phyloP scores from a whole-genome alignment of 768 basidiomycete genomes.

The Trametes cubensis region DNA sequence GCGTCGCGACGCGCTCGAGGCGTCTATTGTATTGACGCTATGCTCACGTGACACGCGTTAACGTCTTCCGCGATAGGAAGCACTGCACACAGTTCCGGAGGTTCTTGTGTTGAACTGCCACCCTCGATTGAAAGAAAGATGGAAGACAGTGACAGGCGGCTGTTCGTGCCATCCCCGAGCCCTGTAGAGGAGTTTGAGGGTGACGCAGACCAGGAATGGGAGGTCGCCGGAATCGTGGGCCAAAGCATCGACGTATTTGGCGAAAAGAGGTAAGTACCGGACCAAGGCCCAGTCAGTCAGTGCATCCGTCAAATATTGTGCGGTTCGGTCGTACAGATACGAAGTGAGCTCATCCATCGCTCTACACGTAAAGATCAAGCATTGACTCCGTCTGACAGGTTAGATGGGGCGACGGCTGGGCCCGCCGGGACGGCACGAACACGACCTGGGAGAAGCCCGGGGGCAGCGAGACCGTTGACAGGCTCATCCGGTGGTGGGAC shows the following conservation, averaged over 20 bases:
- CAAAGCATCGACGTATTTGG: slow-evolving; percentile 24
- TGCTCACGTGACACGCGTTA: slow-evolving; percentile 10
- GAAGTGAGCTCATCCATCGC: slow-evolving; percentile 5
- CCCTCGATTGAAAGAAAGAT: neutral
- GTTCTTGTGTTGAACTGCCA: neutral
- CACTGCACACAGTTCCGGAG: neutral
- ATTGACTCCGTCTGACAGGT: slow-evolving; percentile 39
- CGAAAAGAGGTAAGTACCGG: slow-evolving; percentile 11
- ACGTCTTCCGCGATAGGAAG: neutral
- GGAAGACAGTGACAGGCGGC: neutral
- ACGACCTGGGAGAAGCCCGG: slow-evolving; percentile 52
- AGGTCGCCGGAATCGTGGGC: slow-evolving; percentile 22
- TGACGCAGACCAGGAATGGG: slow-evolving; percentile 20
- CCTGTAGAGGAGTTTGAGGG: slow-evolving; percentile 23
- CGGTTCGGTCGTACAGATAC: slow-evolving; percentile 7
- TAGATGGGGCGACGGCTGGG: slow-evolving; percentile 52
- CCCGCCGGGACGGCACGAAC: slow-evolving; percentile 52
- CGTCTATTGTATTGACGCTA: neutral
- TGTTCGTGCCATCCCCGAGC: slow-evolving; percentile 19
- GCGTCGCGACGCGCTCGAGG: slow-evolving; percentile 1
- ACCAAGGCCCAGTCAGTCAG: too few relatives aligned
- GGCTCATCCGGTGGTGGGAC: slow-evolving; percentile 40
- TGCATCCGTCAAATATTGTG: too few relatives aligned
- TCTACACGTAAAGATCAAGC: neutral
- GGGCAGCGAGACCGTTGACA: slow-evolving; percentile 20